Conservation (phyloP, 108 stramenopile genomes). For the Cylindrotheca closterium region DNA sequence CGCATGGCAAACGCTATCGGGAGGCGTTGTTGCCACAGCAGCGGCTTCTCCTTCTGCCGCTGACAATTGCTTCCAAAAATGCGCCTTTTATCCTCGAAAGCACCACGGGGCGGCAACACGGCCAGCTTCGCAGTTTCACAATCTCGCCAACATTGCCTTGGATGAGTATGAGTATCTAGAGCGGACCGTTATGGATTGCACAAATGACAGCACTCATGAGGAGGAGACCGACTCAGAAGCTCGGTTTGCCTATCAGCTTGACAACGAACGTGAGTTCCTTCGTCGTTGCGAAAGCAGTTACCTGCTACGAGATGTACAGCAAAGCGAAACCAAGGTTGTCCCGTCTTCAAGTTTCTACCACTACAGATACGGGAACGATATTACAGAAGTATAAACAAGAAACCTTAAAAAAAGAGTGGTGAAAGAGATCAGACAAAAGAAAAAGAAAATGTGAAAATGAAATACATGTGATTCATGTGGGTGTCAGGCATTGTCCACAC, state of each 20-base stretch:
- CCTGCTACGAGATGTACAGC: neutral
- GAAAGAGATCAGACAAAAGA: too few species aligned
- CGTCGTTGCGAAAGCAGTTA: slow-evolving; percentile 11
- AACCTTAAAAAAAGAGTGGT: too few species aligned
- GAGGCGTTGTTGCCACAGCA: neutral
- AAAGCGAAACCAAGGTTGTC: neutral
- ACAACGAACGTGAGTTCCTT: slow-evolving; percentile 4
- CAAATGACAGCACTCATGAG: too few species aligned
- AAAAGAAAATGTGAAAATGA: too few species aligned
- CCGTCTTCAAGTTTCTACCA: neutral
- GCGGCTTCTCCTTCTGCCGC: neutral
- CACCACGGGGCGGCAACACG: neutral
- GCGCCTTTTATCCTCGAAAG: neutral
- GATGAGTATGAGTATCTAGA: too few species aligned
- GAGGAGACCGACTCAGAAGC: neutral
- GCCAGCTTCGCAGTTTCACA: neutral
- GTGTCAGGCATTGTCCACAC: too few species aligned
- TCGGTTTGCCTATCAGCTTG: slow-evolving; percentile 16
- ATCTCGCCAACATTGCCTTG: too few species aligned
- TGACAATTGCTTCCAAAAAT: neutral
- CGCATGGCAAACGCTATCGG: too few species aligned
- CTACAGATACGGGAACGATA: too few species aligned
- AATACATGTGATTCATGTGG: too few species aligned
- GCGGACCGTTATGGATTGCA: too few species aligned
- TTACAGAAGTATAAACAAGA: too few species aligned